Percentiles rank a stretch among this genome's conserved stretches.
These are phyloP conservation scores for Astraeus odoratus DNA, from an alignment of 768 basidiomycete genomes.

Conservation along the genomic window DNA sequence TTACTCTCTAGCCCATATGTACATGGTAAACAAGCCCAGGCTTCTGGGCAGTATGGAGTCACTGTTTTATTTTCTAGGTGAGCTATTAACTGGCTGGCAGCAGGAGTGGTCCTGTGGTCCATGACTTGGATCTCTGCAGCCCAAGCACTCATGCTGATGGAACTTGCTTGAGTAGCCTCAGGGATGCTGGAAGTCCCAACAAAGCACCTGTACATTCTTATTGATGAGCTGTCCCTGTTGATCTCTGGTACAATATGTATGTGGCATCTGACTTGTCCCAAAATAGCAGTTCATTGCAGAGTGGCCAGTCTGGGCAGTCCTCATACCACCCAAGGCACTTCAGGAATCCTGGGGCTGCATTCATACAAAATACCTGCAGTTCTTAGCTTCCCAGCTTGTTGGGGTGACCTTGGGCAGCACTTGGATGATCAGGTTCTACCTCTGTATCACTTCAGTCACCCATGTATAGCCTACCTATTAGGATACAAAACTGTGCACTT, in stretches of 20 bases:
- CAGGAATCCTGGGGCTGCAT: too few relatives aligned
- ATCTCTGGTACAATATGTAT: background rate
- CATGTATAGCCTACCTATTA: too few relatives aligned
- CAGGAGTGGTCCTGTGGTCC: background rate
- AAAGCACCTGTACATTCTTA: too few relatives aligned
- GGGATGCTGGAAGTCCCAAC: background rate
- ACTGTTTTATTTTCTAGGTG: background rate
- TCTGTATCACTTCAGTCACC: too few relatives aligned
- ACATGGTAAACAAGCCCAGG: background rate
- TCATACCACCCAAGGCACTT: background rate
- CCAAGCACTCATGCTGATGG: background rate
- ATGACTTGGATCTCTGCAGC: background rate
- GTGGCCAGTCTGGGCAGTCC: background rate
- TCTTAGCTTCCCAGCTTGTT: background rate
- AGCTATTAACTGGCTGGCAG: background rate
- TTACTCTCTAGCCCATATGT: too few relatives aligned
- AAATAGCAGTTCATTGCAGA: background rate
- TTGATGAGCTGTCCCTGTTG: background rate
- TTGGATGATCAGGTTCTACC: too few relatives aligned
- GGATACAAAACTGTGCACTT: too few relatives aligned
- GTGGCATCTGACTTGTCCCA: background rate
- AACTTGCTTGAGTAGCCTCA: background rate
- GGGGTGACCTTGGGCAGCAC: too few relatives aligned
- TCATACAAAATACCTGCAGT: background rate
- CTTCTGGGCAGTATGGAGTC: constrained; percentile 16